Evolutionary conservation across 2,329 filamentous ascomycete species (phyloP).

Genomic region (Pseudocercospora vitis): DNA sequence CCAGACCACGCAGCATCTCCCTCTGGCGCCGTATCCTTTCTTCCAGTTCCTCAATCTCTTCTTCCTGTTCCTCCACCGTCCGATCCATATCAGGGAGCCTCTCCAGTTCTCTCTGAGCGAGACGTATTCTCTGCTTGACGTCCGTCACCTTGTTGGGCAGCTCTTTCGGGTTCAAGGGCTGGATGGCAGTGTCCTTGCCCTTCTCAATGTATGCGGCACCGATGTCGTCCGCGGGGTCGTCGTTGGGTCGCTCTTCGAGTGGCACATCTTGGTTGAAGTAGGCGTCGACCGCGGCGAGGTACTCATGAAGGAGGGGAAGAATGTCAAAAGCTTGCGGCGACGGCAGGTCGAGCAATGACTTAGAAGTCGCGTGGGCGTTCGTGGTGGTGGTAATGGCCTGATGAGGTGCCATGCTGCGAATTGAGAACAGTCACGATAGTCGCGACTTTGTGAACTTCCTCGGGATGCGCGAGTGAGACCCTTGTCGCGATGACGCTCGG

Average conservation of each 20-base stretch:
- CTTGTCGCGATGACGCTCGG: background rate
- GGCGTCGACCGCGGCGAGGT: conserved; percentile 67
- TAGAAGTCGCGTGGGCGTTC: conserved; percentile 20
- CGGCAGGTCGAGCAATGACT: conserved; percentile 54
- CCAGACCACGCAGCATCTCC: conserved; percentile 56
- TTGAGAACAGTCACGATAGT: no score
- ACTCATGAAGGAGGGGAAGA: conserved; percentile 74
- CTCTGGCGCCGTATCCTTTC: conserved; percentile 63
- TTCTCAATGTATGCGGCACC: conserved; percentile 41
- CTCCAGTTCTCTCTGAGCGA: conserved; percentile 66
- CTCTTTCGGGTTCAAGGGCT: conserved; percentile 66
- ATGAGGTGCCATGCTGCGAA: conserved; percentile 22
- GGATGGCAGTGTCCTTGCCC: conserved; percentile 16
- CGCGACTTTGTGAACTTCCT: background rate
- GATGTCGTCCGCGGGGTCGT: conserved; percentile 16
- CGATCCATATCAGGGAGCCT: conserved; percentile 69
- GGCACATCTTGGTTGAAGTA: conserved; percentile 17
- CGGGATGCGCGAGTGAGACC: background rate
- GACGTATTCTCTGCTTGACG: conserved; percentile 70
- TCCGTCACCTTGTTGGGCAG: conserved; percentile 62
- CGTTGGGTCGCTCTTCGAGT: conserved; percentile 9
- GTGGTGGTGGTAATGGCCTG: conserved; percentile 28
- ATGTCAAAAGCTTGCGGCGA: conserved; percentile 82
- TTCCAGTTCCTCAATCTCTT: conserved; percentile 68
- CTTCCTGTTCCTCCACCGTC: conserved; percentile 66